Conservation (phyloP, 2,329 filamentous ascomycete genomes). For the Berkeleyomyces rouxiae region DNA sequence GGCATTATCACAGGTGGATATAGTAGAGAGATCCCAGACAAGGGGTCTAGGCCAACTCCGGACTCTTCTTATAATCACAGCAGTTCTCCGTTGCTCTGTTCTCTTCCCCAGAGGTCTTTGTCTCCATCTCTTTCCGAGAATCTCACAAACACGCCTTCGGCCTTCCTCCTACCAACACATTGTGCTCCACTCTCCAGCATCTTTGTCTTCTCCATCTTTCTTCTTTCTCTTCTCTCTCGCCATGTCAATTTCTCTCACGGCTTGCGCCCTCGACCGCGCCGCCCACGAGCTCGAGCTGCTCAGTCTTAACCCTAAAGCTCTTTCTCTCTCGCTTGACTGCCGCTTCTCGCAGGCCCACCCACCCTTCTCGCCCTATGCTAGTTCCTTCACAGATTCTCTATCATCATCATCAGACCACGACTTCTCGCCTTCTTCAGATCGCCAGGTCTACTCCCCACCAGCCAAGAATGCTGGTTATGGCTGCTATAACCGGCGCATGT, state of each 20-base stretch:
- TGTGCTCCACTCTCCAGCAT: too few species aligned
- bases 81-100: not conserved
- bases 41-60: not conserved
- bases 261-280: slow-evolving; percentile 5
- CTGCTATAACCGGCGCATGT: not conserved
- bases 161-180: too few species aligned
- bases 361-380: slow-evolving; percentile 1
- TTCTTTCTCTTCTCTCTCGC: not conserved
- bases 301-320: slow-evolving; percentile 1
- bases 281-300: slow-evolving; percentile 3
- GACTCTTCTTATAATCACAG: not conserved
- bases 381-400: not conserved
- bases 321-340: slow-evolving; percentile 3
- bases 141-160: too few species aligned
- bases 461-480: not conserved
- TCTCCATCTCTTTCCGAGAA: too few species aligned
- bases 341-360: slow-evolving; percentile 5
- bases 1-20: not conserved
- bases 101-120: not conserved
- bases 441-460: not conserved
- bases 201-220: not conserved
- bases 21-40: not conserved
- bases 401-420: not conserved
- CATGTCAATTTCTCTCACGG: not conserved
- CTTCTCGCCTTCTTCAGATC: not conserved